Evolutionary conservation across 2,329 filamentous ascomycete genomes (phyloP), one percentile per base, ranked within the genome.

Genomic region (Cladophialophora psammophila): DNA sequence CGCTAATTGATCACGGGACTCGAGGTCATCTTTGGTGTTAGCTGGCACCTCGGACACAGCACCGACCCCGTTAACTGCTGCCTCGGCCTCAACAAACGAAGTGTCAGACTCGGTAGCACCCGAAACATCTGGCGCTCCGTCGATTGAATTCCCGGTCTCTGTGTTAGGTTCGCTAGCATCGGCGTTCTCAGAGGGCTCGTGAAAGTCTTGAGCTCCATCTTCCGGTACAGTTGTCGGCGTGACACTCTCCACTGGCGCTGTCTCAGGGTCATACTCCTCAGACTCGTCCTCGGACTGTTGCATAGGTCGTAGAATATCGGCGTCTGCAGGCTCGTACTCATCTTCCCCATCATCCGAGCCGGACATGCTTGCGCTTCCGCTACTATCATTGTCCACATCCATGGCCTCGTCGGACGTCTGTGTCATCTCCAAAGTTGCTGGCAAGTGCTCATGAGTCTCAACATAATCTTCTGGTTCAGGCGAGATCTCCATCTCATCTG

Each of bases 291-390:
- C 61, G 12, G 61, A 67, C 13, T 63, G 60, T 26, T 65, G 64
- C 58, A 66, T 64, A 18, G 61, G 64, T 50, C 66, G 52, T 31
- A 65, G 55, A 35, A 38, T 48, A 20, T 70, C 64, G n/a, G 35
- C 45, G 50, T 69, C 70, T 15, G 69, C 61, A 36, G 71, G 69
- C 52, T 72, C 63, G 42, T 73, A 72, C n/a, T 69, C n/a, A n/a
- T n/a, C 70, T 20, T 64, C 57, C 26, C 60, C 63, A 57, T 78
- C 82, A 66, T 88, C 86, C 1, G 84, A 84, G 35, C 73, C 72
- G 20, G 72, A 72, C 72, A 74, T 74, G 60, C 72, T 74, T 6
- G 70, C 72, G 67, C 72, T 74, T 45, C 72, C 72, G 52, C 69
- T 68, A 55, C 68, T 72, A 31, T 67, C 68, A 35, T 67, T 61